Base-by-base conservation (phyloP, 805 yeast species). In the Ogataea sp. region DNA sequence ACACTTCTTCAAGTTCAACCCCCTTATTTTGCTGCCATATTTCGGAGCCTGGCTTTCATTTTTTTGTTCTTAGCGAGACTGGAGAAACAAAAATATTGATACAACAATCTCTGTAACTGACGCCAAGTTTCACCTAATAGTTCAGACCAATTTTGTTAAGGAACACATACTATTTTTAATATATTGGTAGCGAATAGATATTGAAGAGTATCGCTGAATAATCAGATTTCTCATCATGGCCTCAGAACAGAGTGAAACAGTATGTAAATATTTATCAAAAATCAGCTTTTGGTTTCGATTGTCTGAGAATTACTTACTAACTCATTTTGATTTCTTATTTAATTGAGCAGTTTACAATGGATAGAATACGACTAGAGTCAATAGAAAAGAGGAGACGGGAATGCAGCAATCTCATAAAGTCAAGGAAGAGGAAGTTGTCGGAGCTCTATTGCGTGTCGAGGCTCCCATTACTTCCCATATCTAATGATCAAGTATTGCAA, bases 371-470 rank as follows among this genome's bases (percentile, higher is more conserved):
- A 21, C 50, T 61, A 27, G 76, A 70, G 38, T 62, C 71, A 20
- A 61, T 71, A 27, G 75, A 68, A 37, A 60, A 61, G 45, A 60
- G 74, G 40, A 56, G 68, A 21, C 67, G 62, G 33, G 63, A 59
- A 26, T 65, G 73, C 34, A 43, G 61, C 33, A 69, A 65, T 36
- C 58, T 75, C n/a, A 60, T 75, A 11, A 62, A 66, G 43, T 62
- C 64, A 34, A 62, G 87, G 36, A 76, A 76, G 48, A 61, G 79
- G 21, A 76, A 75, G 50, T 62, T 81, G 20, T 68, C 81, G 2
- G 83, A 80, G 54, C 59, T 81, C 15, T 80, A 75, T 51, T 73
- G 78, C 45, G 70, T 80, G 13, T 65, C 83, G 10, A 56, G 75
- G 43, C 56, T 75, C 38, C 75, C 79, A 16, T 61, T 66, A 41